Conservation (phyloP, 1,284 basidiomycete genomes). For the Coniferiporia sulphurascens region DNA sequence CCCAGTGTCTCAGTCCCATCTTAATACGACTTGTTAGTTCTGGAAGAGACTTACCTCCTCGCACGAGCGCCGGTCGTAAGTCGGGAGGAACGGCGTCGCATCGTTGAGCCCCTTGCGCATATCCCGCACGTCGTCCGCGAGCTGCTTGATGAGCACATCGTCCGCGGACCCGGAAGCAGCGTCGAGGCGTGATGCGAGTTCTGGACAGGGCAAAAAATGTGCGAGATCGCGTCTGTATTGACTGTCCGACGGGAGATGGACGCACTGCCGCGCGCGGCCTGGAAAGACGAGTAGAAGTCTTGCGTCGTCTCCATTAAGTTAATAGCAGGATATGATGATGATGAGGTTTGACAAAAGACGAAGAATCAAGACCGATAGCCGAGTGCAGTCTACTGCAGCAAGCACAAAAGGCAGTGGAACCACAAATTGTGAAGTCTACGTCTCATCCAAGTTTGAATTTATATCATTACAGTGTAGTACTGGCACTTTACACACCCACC, state of each 20-base stretch:
- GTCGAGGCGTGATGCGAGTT: constrained; percentile 26
- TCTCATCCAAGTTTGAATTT: too few relatives aligned
- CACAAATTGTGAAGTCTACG: too few relatives aligned
- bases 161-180: constrained; percentile 11
- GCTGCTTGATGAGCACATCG: constrained; percentile 30
- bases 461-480: too few relatives aligned
- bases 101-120: constrained; percentile 56
- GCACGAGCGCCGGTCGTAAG: constrained; percentile 70
- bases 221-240: background rate
- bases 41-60: constrained; percentile 49
- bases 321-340: background rate
- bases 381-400: too few relatives aligned
- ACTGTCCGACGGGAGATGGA: background rate
- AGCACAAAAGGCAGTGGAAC: too few relatives aligned
- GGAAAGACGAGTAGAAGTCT: constrained; percentile 42
- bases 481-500: too few relatives aligned
- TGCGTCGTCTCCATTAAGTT: constrained; percentile 31
- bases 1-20: background rate
- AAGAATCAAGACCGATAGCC: too few relatives aligned
- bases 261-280: constrained; percentile 32
- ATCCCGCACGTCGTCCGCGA: constrained; percentile 43
- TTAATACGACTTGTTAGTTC: background rate
- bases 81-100: constrained; percentile 57
- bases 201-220: constrained; percentile 19
- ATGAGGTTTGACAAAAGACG: too few relatives aligned